Evolutionary conservation across 495 filamentous ascomycete species (phyloP).

Genomic region (Coniosporium apollinis): DNA sequence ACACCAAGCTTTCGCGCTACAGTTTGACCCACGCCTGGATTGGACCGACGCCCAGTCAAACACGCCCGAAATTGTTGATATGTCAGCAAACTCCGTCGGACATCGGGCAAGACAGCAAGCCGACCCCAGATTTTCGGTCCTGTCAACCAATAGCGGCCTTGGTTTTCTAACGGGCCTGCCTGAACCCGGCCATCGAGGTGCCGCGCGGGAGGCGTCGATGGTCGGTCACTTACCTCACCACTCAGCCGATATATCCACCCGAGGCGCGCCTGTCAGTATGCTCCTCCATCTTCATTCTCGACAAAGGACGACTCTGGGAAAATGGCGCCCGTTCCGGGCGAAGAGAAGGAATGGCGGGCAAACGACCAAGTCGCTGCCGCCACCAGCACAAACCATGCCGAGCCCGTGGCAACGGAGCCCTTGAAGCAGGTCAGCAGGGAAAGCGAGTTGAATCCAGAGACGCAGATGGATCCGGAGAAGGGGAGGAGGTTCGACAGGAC

Average conservation of each 20-base stretch:
- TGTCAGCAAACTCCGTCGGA: neutral
- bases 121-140: too few species aligned
- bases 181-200: too few species aligned
- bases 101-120: too few species aligned
- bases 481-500: constrained; percentile 6
- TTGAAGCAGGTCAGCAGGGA: constrained; percentile 13
- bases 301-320: too few species aligned
- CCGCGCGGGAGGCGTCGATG: too few species aligned
- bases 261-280: neutral
- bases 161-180: neutral
- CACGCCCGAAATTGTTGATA: neutral
- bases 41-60: neutral
- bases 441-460: constrained; percentile 14
- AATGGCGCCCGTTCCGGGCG: neutral
- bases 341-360: constrained; percentile 5
- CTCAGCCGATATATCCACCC: neutral
- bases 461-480: constrained; percentile 6
- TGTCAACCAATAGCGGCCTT: neutral
- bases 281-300: neutral
- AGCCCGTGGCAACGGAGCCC: constrained; percentile 16
- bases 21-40: too few species aligned
- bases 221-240: neutral
- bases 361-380: constrained; percentile 2
- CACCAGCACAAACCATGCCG: constrained; percentile 8
- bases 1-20: too few species aligned